phyloP scores from a whole-genome alignment of 208 protist species.

The Wallacemonas collosoma region DNA sequence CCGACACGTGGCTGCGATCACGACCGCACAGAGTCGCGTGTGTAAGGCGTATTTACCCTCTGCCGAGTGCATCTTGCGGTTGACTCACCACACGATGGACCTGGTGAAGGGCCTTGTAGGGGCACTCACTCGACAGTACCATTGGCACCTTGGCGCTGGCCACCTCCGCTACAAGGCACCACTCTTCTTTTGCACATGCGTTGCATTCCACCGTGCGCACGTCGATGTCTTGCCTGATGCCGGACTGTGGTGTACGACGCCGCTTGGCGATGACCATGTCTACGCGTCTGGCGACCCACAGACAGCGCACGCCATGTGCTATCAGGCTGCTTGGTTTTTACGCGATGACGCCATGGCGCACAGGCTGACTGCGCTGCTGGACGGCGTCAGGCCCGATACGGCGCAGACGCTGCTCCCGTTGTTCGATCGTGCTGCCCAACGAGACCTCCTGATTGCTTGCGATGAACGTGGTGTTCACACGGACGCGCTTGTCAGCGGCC shows the following conservation, averaged over 20 bases:
- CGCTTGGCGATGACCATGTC: no score
- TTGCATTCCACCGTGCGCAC: not conserved
- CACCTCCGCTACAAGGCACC: no score
- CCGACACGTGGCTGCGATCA: not conserved
- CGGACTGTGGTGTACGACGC: not conserved
- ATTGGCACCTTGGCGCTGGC: no score
- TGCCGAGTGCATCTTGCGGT: not conserved
- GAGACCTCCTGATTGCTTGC: not conserved
- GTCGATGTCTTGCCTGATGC: not conserved
- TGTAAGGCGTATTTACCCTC: not conserved
- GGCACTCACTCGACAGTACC: not conserved
- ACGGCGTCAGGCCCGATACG: no score
- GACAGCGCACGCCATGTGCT: not conserved
- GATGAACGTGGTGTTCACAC: constrained; percentile 5
- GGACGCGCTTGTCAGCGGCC: not conserved
- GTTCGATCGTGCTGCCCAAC: not conserved
- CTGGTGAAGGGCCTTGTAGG: not conserved
- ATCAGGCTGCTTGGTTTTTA: no score
- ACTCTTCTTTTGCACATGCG: no score
- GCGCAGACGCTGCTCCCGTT: not conserved
- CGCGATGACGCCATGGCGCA: no score
- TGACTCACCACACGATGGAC: not conserved
- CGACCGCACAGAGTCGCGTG: not conserved
- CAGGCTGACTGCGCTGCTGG: not conserved
- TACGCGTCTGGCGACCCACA: not conserved